Percentiles rank a stretch among this genome's conserved stretches.
phyloP scores from a whole-genome alignment of 129 eudicot species.

The Chrysanthemum seticuspe region DNA sequence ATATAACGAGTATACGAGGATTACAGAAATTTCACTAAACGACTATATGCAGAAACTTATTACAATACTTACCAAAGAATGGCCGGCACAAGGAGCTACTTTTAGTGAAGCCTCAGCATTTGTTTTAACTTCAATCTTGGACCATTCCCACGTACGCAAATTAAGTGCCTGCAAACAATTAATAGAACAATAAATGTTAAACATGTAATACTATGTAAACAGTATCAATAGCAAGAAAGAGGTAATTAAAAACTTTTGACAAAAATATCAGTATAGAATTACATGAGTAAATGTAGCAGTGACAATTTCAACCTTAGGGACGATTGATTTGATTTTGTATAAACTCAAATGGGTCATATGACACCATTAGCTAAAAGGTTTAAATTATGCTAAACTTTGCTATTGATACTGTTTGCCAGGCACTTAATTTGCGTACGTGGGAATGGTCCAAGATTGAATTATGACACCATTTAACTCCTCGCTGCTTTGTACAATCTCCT shows the following conservation, averaged over 20 bases:
- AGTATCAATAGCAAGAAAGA: conserved; percentile 5
- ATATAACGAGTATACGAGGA: not conserved
- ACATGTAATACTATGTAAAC: conserved; percentile 15
- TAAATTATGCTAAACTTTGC: not conserved
- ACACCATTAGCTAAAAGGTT: too few species aligned
- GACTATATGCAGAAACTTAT: not conserved
- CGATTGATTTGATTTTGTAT: too few species aligned
- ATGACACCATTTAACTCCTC: too few species aligned
- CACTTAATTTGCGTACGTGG: conserved; percentile 79
- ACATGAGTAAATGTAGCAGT: too few species aligned
- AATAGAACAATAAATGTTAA: too few species aligned
- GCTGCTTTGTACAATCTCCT: too few species aligned
- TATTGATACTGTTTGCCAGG: conserved; percentile 45
- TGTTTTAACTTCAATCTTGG: conserved; percentile 74
- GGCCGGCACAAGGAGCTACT: conserved; percentile 82
- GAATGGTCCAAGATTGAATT: conserved; percentile 80
- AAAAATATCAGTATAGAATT: too few species aligned
- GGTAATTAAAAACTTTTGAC: not conserved
- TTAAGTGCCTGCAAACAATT: conserved; percentile 59
- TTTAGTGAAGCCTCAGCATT: conserved; percentile 44
- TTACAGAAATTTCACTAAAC: too few species aligned
- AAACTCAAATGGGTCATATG: too few species aligned
- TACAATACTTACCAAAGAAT: conserved; percentile 79
- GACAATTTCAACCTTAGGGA: too few species aligned
- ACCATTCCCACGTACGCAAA: conserved; percentile 90